Conservation (phyloP, 805 yeast genomes). For the Myxozyma nipponensis region DNA sequence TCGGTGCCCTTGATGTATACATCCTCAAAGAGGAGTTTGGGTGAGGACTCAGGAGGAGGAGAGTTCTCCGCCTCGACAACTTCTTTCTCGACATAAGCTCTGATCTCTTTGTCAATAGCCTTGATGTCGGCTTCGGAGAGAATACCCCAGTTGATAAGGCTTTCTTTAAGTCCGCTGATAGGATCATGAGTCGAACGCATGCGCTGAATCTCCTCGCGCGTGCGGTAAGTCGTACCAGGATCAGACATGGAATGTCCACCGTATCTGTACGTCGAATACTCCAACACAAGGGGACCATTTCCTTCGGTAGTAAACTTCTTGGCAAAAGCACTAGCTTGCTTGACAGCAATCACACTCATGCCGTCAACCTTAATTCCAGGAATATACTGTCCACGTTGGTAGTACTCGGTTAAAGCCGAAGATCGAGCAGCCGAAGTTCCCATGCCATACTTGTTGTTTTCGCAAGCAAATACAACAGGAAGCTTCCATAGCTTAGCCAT, state of each 20-base stretch:
- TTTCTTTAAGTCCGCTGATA: constrained; percentile 90
- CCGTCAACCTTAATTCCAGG: constrained; percentile 98
- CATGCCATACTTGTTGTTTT: constrained; percentile 99
- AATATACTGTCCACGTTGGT: constrained; percentile 98
- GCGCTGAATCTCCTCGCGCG: constrained; percentile 99
- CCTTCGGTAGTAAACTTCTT: constrained; percentile 92
- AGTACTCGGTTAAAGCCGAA: constrained; percentile 92
- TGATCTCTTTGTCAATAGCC: constrained; percentile 91
- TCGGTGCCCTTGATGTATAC: constrained; percentile 94
- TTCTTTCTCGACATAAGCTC: constrained; percentile 93
- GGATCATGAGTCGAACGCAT: constrained; percentile 99
- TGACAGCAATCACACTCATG: constrained; percentile 94
- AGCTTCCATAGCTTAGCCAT: constrained; percentile 99
- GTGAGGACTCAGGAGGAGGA: constrained; percentile 92
- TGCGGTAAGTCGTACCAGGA: constrained; percentile 99
- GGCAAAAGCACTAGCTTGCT: constrained; percentile 95
- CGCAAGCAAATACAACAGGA: constrained; percentile 93
- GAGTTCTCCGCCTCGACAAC: constrained; percentile 89
- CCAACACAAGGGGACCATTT: constrained; percentile 93
- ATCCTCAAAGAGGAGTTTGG: constrained; percentile 93
- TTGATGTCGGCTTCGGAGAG: constrained; percentile 95
- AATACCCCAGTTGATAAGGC: constrained; percentile 72
- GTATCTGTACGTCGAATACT: constrained; percentile 97
- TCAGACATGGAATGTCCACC: constrained; percentile 99
- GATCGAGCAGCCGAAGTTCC: constrained; percentile 98